Base-by-base conservation (phyloP, 106 monocot genomes). In the Ottelia alismoides region DNA sequence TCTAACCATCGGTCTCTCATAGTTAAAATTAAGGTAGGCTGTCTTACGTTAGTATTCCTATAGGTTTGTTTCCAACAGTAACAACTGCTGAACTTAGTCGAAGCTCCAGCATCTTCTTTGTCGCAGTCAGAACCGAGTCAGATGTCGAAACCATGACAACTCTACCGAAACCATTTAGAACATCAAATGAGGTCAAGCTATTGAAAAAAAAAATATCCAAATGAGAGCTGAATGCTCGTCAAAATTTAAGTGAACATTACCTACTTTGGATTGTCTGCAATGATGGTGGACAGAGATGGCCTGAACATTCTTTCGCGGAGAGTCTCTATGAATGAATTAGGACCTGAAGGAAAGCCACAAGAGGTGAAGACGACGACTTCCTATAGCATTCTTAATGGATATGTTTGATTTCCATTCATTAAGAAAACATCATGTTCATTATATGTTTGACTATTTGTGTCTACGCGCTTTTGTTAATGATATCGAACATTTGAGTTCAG, bases 51-150 rank as follows among this genome's bases (percentile, higher is more conserved):
- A 88, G 44, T 64, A 88, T 88, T 25, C 87, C 87, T 27, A 26
- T 64, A 20, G 78, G 87, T 62, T 92, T 92, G 12, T 76, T 79
- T 49, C 64, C 92, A 64, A 79, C 53, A 44, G 70, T 50, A 25
- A 87, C 69, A 44, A 92, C 67, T 55, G 79, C 82, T 35, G 82
- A 82, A 74, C 76, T 92, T 18, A 70, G 51, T 55, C 69, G 66
- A 30, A 76, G 53, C 61, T 86, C 82, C 4, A 75, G 65, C 92
- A 92, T 92, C 69, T 74, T 86, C 61, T 86, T 86, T 67, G 92
- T 53, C 31, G 79, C 79, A 53, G 47, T 72, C 56, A 87, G 79
- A 20, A 92, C 92, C 20, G 92, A 76, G 49, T 86, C 86, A 12
- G 74, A 51, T 49, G 79, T 86, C 28, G 60, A 73, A 3, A 88